phyloP scores from a whole-genome alignment of 2,329 filamentous ascomycete genomes.

The Xylaria sp. region DNA sequence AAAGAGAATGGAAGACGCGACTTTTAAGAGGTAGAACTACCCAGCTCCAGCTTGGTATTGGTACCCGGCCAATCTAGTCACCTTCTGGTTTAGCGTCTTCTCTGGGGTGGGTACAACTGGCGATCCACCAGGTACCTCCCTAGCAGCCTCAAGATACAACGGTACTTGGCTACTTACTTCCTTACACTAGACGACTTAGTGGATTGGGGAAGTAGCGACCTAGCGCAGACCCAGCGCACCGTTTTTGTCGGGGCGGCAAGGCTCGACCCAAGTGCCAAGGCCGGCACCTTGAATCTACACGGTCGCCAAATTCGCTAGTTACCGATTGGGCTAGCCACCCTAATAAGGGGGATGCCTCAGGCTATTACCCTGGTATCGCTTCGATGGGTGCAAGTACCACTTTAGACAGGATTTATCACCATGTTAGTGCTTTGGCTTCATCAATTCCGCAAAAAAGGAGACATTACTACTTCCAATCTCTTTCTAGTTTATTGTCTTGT shows the following conservation, averaged over 20 bases:
- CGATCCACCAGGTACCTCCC: background rate
- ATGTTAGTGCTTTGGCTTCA: constrained; percentile 10
- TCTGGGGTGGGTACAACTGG: background rate
- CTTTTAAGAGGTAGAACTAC: background rate
- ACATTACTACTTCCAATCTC: constrained; percentile 1
- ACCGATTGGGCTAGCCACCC: background rate
- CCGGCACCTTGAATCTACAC: constrained; percentile 4
- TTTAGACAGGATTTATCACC: background rate
- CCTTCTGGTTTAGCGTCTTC: background rate
- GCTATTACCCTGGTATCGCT: background rate
- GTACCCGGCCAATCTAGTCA: background rate
- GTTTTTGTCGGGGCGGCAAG: background rate
- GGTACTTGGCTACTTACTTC: background rate
- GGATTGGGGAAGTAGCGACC: no score
- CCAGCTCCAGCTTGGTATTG: background rate
- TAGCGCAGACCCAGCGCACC: no score
- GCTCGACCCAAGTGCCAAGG: constrained; percentile 14
- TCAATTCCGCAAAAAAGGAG: constrained; percentile 10
- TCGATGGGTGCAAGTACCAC: no score
- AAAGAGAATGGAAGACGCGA: constrained; percentile 4
- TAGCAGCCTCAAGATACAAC: background rate
- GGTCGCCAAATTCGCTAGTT: constrained; percentile 6
- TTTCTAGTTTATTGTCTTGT: background rate
- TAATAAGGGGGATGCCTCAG: constrained; percentile 12
- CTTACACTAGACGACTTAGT: no score